Evolutionary conservation across 371 early-diverging fungal species (phyloP), one percentile per base, ranked within the genome.

Genomic region (Dinochytrium kinnereticum): DNA sequence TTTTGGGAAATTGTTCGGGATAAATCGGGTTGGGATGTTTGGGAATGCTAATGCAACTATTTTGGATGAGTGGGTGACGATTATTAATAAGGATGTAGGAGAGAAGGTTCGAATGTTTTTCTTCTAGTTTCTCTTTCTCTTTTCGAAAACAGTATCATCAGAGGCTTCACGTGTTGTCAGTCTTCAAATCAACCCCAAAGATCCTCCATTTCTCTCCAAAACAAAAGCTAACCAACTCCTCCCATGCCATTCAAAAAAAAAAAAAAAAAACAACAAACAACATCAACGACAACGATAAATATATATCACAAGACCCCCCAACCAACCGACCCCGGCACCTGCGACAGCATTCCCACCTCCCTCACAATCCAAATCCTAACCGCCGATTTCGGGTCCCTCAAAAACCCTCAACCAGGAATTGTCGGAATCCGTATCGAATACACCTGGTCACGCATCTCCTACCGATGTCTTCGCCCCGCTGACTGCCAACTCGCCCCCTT

Each of bases 1-100:
- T 30, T 34, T 30, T 7, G 64, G 64, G 64, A 64, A 37, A 34
- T 7, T 64, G 15, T 33, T 17, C 17, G 51, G 31, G 13, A 49
- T 82, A 17, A 74, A 73, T 26, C 70, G 68, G 28, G 74, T 82
- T 1, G 82, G 80, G 17, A 72, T 36, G 74, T 82, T 75, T 71
- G 82, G 82, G 2, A 82, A 80, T 59, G 78, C 80, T 26, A 78
- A 67, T 51, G 53, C 49, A 2, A 69, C 19, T n/a, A 69, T 64
- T 53, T 64, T 76, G 44, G 39, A 33, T 17, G 80, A 80, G 13
- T 82, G 82, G 82, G 72, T 82, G 26, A 31, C 57, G 28, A 50
- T 82, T 17, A 17, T 78, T 5, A 1, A 13, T 19, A 49, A 28
- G 3, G 59, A 69, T 26, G n/a, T 61, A 1, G 74, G 74, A 1